These are phyloP conservation scores for Syzygium aqueum DNA, from an alignment of 345 rosid species.

Conservation along the genomic window DNA sequence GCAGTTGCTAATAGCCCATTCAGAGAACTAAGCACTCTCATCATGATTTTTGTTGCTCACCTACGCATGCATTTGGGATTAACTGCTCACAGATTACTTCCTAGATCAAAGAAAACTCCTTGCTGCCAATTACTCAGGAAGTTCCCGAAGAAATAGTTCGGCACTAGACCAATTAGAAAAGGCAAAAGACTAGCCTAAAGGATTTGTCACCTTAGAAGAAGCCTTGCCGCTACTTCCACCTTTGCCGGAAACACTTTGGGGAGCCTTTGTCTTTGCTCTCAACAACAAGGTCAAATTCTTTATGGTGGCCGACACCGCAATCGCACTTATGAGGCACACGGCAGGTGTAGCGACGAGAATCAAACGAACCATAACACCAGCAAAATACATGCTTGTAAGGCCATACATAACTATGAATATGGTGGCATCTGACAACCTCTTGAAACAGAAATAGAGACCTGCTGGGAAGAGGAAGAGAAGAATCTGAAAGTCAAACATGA, in stretches of 20 bases:
- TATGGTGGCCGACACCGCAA: conserved; percentile 91
- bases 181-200: not conserved
- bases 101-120: not conserved
- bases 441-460: conserved; percentile 98
- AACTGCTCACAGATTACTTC: not conserved
- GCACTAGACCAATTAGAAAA: not conserved
- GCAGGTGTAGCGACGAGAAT: conserved; percentile 98
- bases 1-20: not conserved
- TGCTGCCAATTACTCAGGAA: not conserved
- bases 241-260: conserved; percentile 53
- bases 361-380: conserved; percentile 99
- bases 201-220: conserved; percentile 63
- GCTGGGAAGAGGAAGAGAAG: conserved; percentile 98
- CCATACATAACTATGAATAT: conserved; percentile 99
- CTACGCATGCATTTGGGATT: not conserved
- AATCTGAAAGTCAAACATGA: conserved; percentile 97
- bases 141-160: not conserved
- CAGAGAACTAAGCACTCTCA: not conserved
- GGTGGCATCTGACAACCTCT: conserved; percentile 87
- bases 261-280: conserved; percentile 64
- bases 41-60: not conserved
- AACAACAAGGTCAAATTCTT: conserved; percentile 69
- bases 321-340: conserved; percentile 88
- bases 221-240: conserved; percentile 63
- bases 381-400: conserved; percentile 98